Base-by-base conservation (phyloP, 2,329 filamentous ascomycete genomes). In the Colletotrichum endophyticum region DNA sequence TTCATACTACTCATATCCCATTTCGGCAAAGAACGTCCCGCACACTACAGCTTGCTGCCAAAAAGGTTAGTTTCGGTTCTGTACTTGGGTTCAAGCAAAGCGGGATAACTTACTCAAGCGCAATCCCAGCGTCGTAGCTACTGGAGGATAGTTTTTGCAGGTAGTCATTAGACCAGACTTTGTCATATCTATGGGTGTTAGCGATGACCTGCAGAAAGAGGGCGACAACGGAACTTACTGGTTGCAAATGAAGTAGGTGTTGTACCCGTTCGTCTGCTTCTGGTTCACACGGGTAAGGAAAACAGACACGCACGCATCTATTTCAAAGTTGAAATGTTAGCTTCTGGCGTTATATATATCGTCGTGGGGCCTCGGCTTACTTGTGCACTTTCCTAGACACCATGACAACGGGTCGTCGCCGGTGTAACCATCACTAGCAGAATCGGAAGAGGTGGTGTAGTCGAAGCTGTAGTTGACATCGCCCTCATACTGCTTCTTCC, bases 401-500 rank as follows among this genome's bases (percentile, higher is more conserved):
- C 61, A 64, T 9, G 61, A 22, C 30, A 64, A 32, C 8, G 61
- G 30, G 13, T 34, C 61, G 19, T 53, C 44, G 44, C 28, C 28
- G 5, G 28, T 64, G 13, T 34, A 34, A 1, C 28, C 61, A 15
- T 36, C 28, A 4, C 61, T 64, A 15, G 30, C 15, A 16, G 30
- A 1, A 3, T 22, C 2, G 30, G 61, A 64, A 25, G 61, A 64
- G 7, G 16, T 39, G 16, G 28, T 34, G 30, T 64, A 64, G 30
- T 64, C 61, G 12, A 64, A 64, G 30, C 61, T 64, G 61, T 64
- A 64, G 30, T 25, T 64, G 28, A 64, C 30, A 9, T 64, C 61
- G 30, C 61, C 61, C 32, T 64, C 61, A n/a, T 64, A 64, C n/a
- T 64, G 61, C 61, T 64, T 64, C 61, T 34, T 64, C 61, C 61